Evolutionary conservation across 2,329 filamentous ascomycete genomes (phyloP).

Genomic region (Pestalotiopsis sp.): DNA sequence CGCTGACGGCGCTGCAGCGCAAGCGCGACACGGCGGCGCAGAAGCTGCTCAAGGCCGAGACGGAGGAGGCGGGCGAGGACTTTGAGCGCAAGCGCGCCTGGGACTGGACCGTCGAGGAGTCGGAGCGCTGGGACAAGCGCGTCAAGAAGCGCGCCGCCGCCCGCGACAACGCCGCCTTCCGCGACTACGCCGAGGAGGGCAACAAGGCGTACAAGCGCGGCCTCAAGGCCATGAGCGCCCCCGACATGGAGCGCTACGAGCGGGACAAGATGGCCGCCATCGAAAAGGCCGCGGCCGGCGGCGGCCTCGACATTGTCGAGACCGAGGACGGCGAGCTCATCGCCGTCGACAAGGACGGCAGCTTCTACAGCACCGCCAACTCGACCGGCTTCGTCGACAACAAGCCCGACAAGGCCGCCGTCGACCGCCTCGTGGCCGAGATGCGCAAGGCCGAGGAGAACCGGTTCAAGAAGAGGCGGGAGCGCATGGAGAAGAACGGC

Average conservation of each 20-base stretch:
- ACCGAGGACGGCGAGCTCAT: slow-evolving; percentile 94
- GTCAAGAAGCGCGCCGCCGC: slow-evolving; percentile 83
- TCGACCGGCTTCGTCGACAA: slow-evolving; percentile 81
- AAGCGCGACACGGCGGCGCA: slow-evolving; percentile 87
- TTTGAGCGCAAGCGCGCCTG: slow-evolving; percentile 98
- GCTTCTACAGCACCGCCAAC: slow-evolving; percentile 88
- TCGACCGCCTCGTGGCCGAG: slow-evolving; percentile 87
- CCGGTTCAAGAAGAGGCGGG: slow-evolving; percentile 82
- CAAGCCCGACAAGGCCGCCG: slow-evolving; percentile 82
- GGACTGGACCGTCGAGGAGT: slow-evolving; percentile 98
- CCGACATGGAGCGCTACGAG: slow-evolving; percentile 84
- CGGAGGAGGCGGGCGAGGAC: slow-evolving; percentile 82
- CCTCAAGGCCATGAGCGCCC: slow-evolving; percentile 69
- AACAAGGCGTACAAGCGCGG: slow-evolving; percentile 94
- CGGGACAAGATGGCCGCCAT: slow-evolving; percentile 83
- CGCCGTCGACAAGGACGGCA: slow-evolving; percentile 87
- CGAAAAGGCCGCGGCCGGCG: slow-evolving; percentile 80
- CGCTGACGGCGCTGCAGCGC: slow-evolving; percentile 78
- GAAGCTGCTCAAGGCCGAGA: slow-evolving; percentile 91
- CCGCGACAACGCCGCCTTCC: slow-evolving; percentile 85
- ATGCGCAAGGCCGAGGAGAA: slow-evolving; percentile 87
- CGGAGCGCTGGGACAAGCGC: slow-evolving; percentile 90
- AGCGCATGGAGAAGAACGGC: slow-evolving; percentile 75
- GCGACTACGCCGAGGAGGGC: slow-evolving; percentile 85
- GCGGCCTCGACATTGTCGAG: slow-evolving; percentile 90